These are phyloP conservation scores for Botrytis squamosa DNA, from an alignment of 2,329 filamentous ascomycete genomes.

Conservation along the genomic window DNA sequence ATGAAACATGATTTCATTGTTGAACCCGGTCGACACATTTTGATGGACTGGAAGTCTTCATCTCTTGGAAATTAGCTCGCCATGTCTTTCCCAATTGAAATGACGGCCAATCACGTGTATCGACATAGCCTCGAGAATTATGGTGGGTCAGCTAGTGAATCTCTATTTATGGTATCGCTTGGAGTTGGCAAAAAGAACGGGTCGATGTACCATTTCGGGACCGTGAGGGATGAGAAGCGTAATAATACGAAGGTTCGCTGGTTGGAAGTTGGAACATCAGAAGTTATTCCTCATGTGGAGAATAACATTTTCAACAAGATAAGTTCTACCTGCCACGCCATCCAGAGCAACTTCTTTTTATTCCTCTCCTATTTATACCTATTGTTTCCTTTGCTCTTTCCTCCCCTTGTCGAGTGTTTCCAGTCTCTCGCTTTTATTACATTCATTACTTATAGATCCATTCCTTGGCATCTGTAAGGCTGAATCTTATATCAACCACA, in stretches of 20 bases:
- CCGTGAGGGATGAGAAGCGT: constrained; percentile 14
- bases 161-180: constrained; percentile 17
- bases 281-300: constrained; percentile 12
- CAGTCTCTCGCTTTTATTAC: background rate
- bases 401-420: background rate
- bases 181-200: background rate
- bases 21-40: background rate
- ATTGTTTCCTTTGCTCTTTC: background rate
- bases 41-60: background rate
- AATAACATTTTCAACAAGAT: constrained; percentile 3
- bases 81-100: background rate
- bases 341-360: background rate
- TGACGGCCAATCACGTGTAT: background rate
- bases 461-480: constrained; percentile 17
- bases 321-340: constrained; percentile 18
- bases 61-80: constrained; percentile 7
- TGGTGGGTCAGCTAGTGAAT: constrained; percentile 8
- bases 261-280: constrained; percentile 9
- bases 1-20: background rate
- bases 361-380: background rate
- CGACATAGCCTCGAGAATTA: background rate
- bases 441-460: constrained; percentile 14
- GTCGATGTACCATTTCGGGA: background rate
- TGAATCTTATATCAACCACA: constrained; percentile 15
- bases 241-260: constrained; percentile 1